These are phyloP conservation scores for Bidens hawaiensis DNA, from an alignment of 140 eudicot genomes.

Conservation along the genomic window DNA sequence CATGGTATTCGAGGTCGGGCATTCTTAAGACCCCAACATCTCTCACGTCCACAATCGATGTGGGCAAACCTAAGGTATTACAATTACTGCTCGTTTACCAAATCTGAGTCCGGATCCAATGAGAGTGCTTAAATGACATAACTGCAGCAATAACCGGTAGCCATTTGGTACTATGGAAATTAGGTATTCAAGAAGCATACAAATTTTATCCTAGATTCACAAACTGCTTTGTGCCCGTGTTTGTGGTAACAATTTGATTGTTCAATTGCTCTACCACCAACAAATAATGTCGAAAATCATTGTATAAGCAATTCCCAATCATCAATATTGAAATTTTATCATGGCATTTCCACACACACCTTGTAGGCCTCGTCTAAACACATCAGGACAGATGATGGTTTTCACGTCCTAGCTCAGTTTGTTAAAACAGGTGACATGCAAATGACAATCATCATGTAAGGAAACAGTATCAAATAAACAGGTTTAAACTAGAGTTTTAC, in stretches of 20 bases:
- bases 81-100: neutral
- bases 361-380: slow-evolving; percentile 3
- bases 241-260: slow-evolving; percentile 69
- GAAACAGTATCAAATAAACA: too few species aligned
- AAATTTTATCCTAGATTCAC: slow-evolving; percentile 44
- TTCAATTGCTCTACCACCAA: slow-evolving; percentile 46
- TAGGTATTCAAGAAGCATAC: slow-evolving; percentile 62
- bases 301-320: slow-evolving; percentile 17
- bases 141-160: slow-evolving; percentile 63
- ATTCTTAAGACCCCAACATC: too few species aligned
- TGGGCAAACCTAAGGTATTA: too few species aligned
- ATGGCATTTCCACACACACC: slow-evolving; percentile 12
- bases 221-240: slow-evolving; percentile 53
- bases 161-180: slow-evolving; percentile 57
- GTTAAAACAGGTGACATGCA: neutral
- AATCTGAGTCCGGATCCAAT: slow-evolving; percentile 58
- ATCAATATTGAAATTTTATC: too few species aligned
- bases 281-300: neutral
- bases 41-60: too few species aligned
- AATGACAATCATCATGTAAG: too few species aligned
- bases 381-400: neutral
- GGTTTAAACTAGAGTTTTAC: too few species aligned
- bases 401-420: neutral
- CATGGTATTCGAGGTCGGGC: too few species aligned
- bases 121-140: slow-evolving; percentile 66